phyloP scores from a whole-genome alignment of 1,284 basidiomycete species.

The Tylopilus orsonianus region DNA sequence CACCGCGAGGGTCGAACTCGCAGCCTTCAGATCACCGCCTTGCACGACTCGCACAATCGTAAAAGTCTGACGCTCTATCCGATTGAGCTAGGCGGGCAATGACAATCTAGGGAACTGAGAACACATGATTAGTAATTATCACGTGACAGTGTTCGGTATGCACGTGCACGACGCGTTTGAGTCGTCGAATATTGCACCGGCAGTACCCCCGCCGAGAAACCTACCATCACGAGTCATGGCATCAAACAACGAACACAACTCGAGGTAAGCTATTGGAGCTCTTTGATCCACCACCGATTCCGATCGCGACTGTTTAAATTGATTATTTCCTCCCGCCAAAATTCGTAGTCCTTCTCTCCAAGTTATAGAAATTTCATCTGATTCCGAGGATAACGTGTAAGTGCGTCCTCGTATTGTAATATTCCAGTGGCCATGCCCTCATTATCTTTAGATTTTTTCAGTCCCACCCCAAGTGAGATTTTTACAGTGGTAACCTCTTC shows the following conservation, averaged over 20 bases:
- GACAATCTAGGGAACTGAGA: conserved; percentile 12
- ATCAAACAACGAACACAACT: conserved; percentile 2
- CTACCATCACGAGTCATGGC: no score
- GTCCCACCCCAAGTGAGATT: conserved; percentile 14
- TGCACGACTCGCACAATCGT: conserved; percentile 32
- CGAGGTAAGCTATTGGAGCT: conserved; percentile 12
- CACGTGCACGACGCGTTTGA: conserved; percentile 18
- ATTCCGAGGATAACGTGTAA: conserved; percentile 41
- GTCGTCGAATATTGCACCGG: no score
- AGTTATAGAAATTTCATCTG: conserved; percentile 57
- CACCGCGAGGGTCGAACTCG: conserved; percentile 91
- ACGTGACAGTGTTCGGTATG: conserved; percentile 17
- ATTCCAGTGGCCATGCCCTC: not conserved
- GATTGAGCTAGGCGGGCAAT: conserved; percentile 80
- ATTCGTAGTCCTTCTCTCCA: conserved; percentile 15
- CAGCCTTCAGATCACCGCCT: conserved; percentile 73
- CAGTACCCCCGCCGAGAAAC: no score
- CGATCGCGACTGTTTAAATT: not conserved
- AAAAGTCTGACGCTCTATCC: conserved; percentile 83
- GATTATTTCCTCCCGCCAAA: not conserved
- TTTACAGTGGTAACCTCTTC: not conserved
- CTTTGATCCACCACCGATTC: not conserved
- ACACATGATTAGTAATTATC: not conserved
- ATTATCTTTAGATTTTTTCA: conserved; percentile 13
- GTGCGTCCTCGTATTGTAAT: not conserved